Evolutionary conservation across 176 grass and related monocot species (phyloP), one percentile per base, ranked within the genome.

Genomic region (Ampelocalamus luodianensis): DNA sequence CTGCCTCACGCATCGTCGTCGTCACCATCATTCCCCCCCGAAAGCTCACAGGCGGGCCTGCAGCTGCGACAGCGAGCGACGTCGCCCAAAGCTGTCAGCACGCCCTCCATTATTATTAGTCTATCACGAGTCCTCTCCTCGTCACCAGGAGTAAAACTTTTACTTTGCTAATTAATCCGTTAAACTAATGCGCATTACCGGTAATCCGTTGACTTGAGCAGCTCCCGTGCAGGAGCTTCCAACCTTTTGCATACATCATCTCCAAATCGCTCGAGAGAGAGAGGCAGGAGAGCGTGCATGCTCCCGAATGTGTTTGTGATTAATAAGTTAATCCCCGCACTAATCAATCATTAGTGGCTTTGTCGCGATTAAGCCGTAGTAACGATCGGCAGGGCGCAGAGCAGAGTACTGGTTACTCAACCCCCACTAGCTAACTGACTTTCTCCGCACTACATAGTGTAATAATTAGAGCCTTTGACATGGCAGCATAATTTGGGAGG

Each of bases 391-490:
- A 65, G 70, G 42, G 4, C 6, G 53, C 38, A 0, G 66, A 58
- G 37, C 24, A 14, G 65, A 58, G 79, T 82, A 65, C 24, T 39
- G 26, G 72, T 48, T 78, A 73, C 72, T 72, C 79, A 83, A 90
- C 38, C 27, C 78, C 65, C 84, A 90, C 74, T 87, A 82, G 23
- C 51, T 40, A 42, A 38, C 78, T 32, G 48, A 78, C 89, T 79
- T 87, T 79, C 58, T 40, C 9, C 29, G 88, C 88, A 68, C 84
- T 87, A 49, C 67, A 24, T 56, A 59, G 59, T 38, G 79, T 23
- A 6, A 90, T 90, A 61, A 90, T 90, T 90, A 50, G 56, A 6
- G 49, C 32, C 49, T 83, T 90, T 66, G 84, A 74, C 67, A 74
- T 29, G 67, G 42, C 65, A 76, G 42, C 72, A 17, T 18, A 3